These are phyloP conservation scores for Arthroderma sp. DNA, from an alignment of 2,329 filamentous ascomycete genomes.

Conservation along the genomic window DNA sequence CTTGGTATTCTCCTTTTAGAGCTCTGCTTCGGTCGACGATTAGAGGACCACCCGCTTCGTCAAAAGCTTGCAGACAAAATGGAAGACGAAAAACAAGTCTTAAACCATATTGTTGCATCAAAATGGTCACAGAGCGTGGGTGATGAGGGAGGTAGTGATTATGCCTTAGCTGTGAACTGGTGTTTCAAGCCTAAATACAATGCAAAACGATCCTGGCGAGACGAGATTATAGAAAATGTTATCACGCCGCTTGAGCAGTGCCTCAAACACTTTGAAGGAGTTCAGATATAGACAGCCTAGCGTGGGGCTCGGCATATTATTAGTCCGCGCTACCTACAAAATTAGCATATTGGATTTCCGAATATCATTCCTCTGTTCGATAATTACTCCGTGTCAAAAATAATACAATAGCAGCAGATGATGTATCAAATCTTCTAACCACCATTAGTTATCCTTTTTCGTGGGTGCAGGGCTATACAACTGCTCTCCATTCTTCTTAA, in stretches of 20 bases:
- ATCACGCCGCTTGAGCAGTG: neutral
- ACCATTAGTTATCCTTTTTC: too few species aligned
- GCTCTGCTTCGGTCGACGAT: neutral
- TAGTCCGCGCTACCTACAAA: too few species aligned
- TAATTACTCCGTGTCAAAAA: too few species aligned
- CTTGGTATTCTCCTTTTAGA: conserved; percentile 1
- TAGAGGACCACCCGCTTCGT: neutral
- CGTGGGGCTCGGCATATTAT: too few species aligned
- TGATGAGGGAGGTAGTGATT: neutral
- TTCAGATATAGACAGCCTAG: too few species aligned
- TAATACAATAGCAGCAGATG: neutral
- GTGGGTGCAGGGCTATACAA: conserved; percentile 26
- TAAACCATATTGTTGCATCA: neutral
- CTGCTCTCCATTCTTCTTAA: conserved; percentile 27
- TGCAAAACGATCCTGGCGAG: neutral
- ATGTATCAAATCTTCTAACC: neutral
- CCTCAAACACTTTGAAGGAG: neutral
- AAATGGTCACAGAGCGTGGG: neutral
- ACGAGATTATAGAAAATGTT: neutral
- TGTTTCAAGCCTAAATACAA: too few species aligned
- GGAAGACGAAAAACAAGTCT: neutral
- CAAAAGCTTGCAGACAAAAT: neutral
- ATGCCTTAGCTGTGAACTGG: neutral
- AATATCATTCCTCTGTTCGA: too few species aligned
- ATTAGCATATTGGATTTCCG: too few species aligned